Evolutionary conservation across 2,329 filamentous ascomycete genomes (phyloP).

Genomic region (Fusarium chuoi): DNA sequence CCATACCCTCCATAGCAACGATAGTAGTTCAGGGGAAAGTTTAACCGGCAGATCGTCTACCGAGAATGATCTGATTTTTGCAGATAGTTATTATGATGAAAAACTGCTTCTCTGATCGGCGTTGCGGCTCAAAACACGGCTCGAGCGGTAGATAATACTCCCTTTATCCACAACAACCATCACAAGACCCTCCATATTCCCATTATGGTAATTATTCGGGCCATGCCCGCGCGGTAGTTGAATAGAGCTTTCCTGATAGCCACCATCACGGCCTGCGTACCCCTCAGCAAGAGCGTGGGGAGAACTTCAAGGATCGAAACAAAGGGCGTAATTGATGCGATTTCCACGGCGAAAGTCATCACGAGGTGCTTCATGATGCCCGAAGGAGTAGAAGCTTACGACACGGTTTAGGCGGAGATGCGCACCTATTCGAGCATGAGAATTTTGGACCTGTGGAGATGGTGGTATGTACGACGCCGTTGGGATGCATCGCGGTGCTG

Average conservation of each 20-base stretch:
- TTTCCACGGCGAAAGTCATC: fast-evolving
- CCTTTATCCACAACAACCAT: background rate
- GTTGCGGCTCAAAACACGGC: background rate
- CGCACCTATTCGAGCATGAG: background rate
- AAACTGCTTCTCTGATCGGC: fast-evolving
- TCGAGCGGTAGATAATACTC: background rate
- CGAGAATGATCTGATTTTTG: background rate
- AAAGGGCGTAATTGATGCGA: background rate
- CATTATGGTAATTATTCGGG: background rate
- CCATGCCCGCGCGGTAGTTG: background rate
- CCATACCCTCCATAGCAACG: background rate
- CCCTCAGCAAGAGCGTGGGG: background rate
- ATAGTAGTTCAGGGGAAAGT: background rate
- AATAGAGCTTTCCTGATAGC: background rate
- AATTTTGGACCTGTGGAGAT: too few species aligned
- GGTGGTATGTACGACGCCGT: background rate
- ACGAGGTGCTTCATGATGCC: background rate
- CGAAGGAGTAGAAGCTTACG: background rate
- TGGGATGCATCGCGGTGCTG: background rate
- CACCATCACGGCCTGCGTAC: too few species aligned
- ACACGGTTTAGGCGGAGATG: background rate
- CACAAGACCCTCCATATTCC: background rate
- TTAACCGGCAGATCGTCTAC: background rate
- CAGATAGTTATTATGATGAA: too few species aligned
- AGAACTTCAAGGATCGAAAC: background rate